Base-by-base conservation (phyloP, 2,329 filamentous ascomycete genomes). In the Incumbomyces lentus region DNA sequence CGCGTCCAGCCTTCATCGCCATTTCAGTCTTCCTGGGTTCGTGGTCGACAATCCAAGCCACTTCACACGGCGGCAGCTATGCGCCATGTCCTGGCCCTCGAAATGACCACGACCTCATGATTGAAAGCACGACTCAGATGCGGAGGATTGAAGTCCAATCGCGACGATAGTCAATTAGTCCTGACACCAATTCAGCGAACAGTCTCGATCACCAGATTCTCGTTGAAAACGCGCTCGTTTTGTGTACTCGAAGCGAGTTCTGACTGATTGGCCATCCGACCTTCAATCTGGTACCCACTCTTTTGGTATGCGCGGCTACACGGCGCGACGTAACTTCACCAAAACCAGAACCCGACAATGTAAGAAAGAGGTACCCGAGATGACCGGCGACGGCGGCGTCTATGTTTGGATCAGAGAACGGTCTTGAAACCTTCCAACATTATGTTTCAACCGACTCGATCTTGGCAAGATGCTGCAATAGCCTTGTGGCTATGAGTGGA, bases 211-310 rank as follows among this genome's bases (percentile, higher is more conserved):
- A 19, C 40, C 37, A 14, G 37, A 32, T 19, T 29, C 31, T 33
- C 49, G 50, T 45, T 46, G 46, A 48, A 50, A 49, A 48, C 50
- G 49, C 51, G 49, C 52, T 46, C 52, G 53, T 55, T 45, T 48
- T 40, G 49, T 46, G 52, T 54, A 47, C 38, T 31, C 47, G 44
- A 41, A 34, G 26, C 33, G 19, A n/a, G 41, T 30, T 11, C 13
- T 40, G 48, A 47, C 52, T 49, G 52, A 52, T 52, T 55, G 53
- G 53, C 46, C 36, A 50, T 50, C 53, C 49, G 52, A 49, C 52
- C 46, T 52, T 50, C 52, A 52, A 52, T 46, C 47, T 54, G 49
- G 53, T 51, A 34, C 29, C 52, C 46, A 47, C 48, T 50, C 46
- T 51, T 55, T 39, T 47, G 40, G 48, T 43, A 22, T 54, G 34